phyloP scores from a whole-genome alignment of 805 yeast species.

The Starmerella sp. region DNA sequence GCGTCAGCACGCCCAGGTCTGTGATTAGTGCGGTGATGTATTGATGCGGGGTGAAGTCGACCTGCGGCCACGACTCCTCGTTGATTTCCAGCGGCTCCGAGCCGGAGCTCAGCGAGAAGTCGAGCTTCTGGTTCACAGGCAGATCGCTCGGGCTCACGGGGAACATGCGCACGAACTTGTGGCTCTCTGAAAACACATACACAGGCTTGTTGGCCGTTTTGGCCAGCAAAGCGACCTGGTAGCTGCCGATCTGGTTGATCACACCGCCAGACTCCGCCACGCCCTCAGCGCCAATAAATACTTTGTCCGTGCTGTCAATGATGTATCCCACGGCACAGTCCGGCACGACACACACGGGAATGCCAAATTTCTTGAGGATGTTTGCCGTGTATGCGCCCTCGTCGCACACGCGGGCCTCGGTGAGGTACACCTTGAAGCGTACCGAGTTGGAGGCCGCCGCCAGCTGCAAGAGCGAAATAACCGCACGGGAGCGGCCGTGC shows the following conservation, averaged over 20 bases:
- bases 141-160: constrained; percentile 89
- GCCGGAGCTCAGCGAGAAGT: constrained; percentile 28
- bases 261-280: constrained; percentile 98
- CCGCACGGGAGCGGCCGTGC: constrained; percentile 89
- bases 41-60: constrained; percentile 94
- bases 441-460: constrained; percentile 62
- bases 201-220: constrained; percentile 84
- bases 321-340: constrained; percentile 92
- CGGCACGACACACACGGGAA: constrained; percentile 78
- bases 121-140: constrained; percentile 47
- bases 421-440: constrained; percentile 80
- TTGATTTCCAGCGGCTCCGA: constrained; percentile 21
- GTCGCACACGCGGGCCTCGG: constrained; percentile 82
- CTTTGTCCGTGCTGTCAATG: constrained; percentile 82
- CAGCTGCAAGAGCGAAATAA: constrained; percentile 55
- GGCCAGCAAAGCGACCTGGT: constrained; percentile 88
- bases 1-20: constrained; percentile 92
- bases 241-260: constrained; percentile 82
- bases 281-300: constrained; percentile 96
- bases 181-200: constrained; percentile 88
- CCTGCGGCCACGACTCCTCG: constrained; percentile 39
- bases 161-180: constrained; percentile 90
- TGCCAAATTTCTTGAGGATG: constrained; percentile 52
- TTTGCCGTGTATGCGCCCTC: constrained; percentile 66
- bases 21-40: constrained; percentile 91